phyloP scores from a whole-genome alignment of 345 rosid genomes.

The Excoecaria cochinchinensis region DNA sequence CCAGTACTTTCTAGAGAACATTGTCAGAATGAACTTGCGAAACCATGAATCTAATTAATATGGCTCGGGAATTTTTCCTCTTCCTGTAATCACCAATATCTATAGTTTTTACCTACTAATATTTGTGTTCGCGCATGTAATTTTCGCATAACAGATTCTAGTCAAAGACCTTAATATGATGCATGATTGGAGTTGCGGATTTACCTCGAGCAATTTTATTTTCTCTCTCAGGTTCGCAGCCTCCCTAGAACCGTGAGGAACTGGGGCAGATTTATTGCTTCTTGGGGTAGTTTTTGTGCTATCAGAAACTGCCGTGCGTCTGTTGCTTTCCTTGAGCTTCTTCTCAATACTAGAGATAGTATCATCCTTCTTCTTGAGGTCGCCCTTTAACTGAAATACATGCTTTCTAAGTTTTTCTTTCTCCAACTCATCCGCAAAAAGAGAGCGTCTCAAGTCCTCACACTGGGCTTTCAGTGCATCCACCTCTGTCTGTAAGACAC shows the following conservation, averaged over 20 bases:
- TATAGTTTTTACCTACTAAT: neutral
- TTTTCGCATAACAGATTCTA: neutral
- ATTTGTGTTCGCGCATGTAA: neutral
- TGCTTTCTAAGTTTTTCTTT: conserved; percentile 67
- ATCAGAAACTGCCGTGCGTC: conserved; percentile 34
- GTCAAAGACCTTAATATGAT: neutral
- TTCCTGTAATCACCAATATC: neutral
- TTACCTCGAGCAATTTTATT: conserved; percentile 69
- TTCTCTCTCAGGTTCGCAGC: conserved; percentile 54
- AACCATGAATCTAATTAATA: neutral
- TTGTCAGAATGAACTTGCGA: neutral
- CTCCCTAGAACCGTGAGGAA: conserved; percentile 52
- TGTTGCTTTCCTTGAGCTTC: conserved; percentile 44
- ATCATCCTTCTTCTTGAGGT: conserved; percentile 68
- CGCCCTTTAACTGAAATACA: conserved; percentile 50
- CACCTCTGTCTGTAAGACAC: conserved; percentile 45
- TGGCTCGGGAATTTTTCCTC: neutral
- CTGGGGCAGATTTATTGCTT: conserved; percentile 43
- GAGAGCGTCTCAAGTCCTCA: conserved; percentile 46
- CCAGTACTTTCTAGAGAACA: neutral
- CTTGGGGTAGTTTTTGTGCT: conserved; percentile 38
- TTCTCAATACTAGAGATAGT: conserved; percentile 47
- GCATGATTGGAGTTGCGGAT: neutral
- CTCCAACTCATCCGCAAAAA: conserved; percentile 53
- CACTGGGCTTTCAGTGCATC: conserved; percentile 42